A percentile compares a stretch with the other conserved stretches of the same genome.
Evolutionary conservation across 139 green algal genomes (phyloP).

Genomic region (Haematococcus lacustris): DNA sequence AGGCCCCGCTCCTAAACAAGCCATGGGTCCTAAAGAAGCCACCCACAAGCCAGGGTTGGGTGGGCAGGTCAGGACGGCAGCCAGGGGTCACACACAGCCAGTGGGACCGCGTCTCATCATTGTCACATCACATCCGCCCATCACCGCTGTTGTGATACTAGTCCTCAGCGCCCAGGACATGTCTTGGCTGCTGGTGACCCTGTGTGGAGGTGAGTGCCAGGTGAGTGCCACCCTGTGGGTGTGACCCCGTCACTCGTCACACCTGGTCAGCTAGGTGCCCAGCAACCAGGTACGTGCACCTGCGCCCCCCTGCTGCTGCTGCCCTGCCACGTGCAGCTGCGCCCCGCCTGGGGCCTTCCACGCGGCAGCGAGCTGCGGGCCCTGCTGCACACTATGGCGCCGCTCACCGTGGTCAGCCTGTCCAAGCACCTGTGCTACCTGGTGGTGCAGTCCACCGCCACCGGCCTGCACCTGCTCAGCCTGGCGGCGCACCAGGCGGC

Average conservation of each 20-base stretch:
- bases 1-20: too few relatives aligned
- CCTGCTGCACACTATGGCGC: slow-evolving; percentile 35
- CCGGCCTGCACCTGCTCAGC: slow-evolving; percentile 32
- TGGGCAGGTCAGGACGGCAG: too few relatives aligned
- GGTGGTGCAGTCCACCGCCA: slow-evolving; percentile 42
- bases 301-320: background rate
- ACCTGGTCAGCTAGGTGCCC: too few relatives aligned
- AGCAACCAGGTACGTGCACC: too few relatives aligned
- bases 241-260: background rate
- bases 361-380: slow-evolving; percentile 6
- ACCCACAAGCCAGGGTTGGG: too few relatives aligned
- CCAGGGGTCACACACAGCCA: too few relatives aligned
- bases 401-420: slow-evolving; percentile 55
- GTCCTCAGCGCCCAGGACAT: too few relatives aligned
- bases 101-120: too few relatives aligned
- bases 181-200: background rate
- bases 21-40: too few relatives aligned
- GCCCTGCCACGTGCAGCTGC: slow-evolving; percentile 4
- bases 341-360: background rate
- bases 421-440: slow-evolving; percentile 64
- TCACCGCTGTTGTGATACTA: too few relatives aligned
- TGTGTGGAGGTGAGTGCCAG: too few relatives aligned
- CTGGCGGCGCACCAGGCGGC: slow-evolving; percentile 66
- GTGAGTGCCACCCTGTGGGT: background rate
- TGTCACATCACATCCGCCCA: too few relatives aligned